These are phyloP conservation scores for Colletotrichum tofieldiae DNA, from an alignment of 2,329 filamentous ascomycete genomes.

Conservation along the genomic window DNA sequence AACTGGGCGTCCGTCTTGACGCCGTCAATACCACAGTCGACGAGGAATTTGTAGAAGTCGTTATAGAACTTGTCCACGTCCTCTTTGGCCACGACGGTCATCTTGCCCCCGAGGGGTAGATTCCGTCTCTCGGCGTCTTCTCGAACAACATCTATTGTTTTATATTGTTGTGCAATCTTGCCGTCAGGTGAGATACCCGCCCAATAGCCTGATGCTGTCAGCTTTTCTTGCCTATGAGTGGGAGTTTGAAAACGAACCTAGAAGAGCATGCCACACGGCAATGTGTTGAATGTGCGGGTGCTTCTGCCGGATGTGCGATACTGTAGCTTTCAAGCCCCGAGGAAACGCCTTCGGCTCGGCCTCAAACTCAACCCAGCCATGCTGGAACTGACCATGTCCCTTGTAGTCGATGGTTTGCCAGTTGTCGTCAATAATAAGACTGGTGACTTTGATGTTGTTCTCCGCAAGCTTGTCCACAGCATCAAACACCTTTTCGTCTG, in stretches of 20 bases:
- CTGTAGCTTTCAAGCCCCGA: conserved; percentile 80
- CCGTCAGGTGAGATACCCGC: conserved; percentile 86
- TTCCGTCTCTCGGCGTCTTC: conserved; percentile 63
- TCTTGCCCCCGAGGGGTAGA: conserved; percentile 72
- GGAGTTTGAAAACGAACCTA: conserved; percentile 52
- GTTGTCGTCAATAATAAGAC: conserved; percentile 96
- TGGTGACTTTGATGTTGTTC: conserved; percentile 83
- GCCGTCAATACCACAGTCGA: conserved; percentile 81
- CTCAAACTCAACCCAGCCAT: conserved; percentile 87
- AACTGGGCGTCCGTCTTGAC: conserved; percentile 97
- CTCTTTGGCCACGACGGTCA: conserved; percentile 81
- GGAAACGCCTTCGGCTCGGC: conserved; percentile 87
- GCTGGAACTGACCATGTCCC: conserved; percentile 67
- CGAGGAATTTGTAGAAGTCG: conserved; percentile 91
- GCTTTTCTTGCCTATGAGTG: conserved; percentile 47
- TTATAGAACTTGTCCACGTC: conserved; percentile 86
- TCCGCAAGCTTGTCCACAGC: conserved; percentile 81
- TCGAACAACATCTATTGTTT: conserved; percentile 75
- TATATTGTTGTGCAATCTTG: conserved; percentile 83
- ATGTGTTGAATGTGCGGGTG: conserved; percentile 85
- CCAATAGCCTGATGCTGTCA: conserved; percentile 78
- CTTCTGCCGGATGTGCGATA: conserved; percentile 77
- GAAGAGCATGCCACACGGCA: conserved; percentile 93
- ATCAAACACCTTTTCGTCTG: conserved; percentile 82
- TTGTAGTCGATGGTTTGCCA: conserved; percentile 84